Conservation (phyloP, 2,329 filamentous ascomycete species). For the Emmonsiellopsis sp. region DNA sequence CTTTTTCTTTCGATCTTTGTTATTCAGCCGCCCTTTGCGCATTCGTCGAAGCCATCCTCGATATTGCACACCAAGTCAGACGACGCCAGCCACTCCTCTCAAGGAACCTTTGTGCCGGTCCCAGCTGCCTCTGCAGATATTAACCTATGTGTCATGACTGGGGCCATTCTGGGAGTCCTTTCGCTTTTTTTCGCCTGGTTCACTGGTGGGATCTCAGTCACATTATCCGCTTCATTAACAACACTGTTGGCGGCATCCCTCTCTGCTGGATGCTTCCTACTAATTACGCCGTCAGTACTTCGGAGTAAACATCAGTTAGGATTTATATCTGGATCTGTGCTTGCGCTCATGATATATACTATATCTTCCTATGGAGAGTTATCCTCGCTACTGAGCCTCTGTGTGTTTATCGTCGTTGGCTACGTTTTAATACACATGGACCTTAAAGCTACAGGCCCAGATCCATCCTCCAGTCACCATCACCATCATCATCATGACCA, state of each 20-base stretch:
- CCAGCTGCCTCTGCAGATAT: conserved; percentile 23
- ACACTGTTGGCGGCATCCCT: background rate
- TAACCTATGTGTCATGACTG: background rate
- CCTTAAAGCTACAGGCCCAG: conserved; percentile 14
- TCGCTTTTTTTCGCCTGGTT: conserved; percentile 19
- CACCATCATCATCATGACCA: conserved; percentile 24
- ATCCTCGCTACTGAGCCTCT: background rate
- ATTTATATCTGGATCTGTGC: background rate
- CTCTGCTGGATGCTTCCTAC: conserved; percentile 24
- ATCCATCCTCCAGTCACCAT: conserved; percentile 24
- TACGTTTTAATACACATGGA: conserved; percentile 4
- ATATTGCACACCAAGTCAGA: background rate
- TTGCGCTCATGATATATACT: background rate
- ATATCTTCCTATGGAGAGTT: background rate
- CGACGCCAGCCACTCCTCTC: background rate
- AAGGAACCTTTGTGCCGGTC: too few species aligned
- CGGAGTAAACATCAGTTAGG: conserved; percentile 1
- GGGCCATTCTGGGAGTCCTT: conserved; percentile 8
- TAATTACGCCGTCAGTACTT: background rate
- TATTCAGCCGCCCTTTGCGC: conserved; percentile 38
- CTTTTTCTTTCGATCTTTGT: conserved; percentile 31
- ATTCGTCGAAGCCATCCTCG: background rate
- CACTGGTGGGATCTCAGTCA: background rate
- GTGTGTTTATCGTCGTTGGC: conserved; percentile 11
- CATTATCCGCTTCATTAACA: background rate